Conservation (phyloP, 2,329 filamentous ascomycete species). For the Teratosphaeria zuluensis region DNA sequence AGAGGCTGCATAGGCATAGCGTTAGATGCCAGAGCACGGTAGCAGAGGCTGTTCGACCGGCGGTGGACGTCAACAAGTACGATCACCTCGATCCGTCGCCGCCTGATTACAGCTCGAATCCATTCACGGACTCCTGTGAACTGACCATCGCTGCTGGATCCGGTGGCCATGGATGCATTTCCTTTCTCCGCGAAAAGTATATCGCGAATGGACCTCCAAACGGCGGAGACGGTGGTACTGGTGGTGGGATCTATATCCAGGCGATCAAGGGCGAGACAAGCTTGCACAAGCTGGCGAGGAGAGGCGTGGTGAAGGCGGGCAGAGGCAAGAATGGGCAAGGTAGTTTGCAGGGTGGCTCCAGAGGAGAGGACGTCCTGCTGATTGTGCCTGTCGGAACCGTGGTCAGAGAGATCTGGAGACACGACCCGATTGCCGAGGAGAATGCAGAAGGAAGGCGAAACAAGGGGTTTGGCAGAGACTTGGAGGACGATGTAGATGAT, state of each 20-base stretch:
- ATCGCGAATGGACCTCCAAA: constrained; percentile 83
- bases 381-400: constrained; percentile 90
- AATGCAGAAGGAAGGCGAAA: constrained; percentile 28
- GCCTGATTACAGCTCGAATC: constrained; percentile 68
- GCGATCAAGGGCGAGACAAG: constrained; percentile 85
- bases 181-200: constrained; percentile 86
- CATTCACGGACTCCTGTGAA: constrained; percentile 78
- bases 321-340: constrained; percentile 71
- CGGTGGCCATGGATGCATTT: constrained; percentile 87
- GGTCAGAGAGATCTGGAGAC: constrained; percentile 67
- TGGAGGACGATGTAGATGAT: constrained; percentile 10
- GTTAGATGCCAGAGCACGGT: constrained; percentile 1
- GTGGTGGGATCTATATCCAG: constrained; percentile 90
- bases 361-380: constrained; percentile 79
- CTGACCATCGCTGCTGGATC: constrained; percentile 67
- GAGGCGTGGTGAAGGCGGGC: constrained; percentile 63
- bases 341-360: constrained; percentile 60
- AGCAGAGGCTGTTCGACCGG: neutral
- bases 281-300: constrained; percentile 77
- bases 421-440: constrained; percentile 68
- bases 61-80: constrained; percentile 15
- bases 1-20: constrained; percentile 3
- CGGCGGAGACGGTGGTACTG: constrained; percentile 85
- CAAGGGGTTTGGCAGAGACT: constrained; percentile 22
- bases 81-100: constrained; percentile 67